Percentiles rank a stretch among this genome's conserved stretches.
Conservation (phyloP, 495 filamentous ascomycete genomes). For the Extremus antarcticus region DNA sequence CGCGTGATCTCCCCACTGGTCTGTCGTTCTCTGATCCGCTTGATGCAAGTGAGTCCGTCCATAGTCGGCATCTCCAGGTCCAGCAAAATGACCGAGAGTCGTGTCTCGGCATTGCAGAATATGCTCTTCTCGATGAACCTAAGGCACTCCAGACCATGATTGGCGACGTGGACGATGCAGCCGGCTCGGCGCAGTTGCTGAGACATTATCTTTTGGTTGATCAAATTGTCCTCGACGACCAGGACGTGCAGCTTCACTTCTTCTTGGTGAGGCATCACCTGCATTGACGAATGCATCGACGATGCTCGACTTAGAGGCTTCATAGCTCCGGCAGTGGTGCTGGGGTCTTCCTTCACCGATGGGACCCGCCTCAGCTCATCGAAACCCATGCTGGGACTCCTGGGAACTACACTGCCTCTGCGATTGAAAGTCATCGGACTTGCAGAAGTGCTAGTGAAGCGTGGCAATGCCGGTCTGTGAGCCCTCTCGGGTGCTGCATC, state of each 20-base stretch:
- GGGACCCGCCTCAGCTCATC: background rate
- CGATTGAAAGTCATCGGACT: background rate
- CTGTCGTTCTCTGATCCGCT: constrained; percentile 53
- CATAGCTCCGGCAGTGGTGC: background rate
- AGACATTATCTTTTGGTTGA: constrained; percentile 58
- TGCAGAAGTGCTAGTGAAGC: background rate
- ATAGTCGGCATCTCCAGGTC: constrained; percentile 14
- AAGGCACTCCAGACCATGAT: constrained; percentile 63
- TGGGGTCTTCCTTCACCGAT: background rate
- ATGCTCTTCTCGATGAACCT: constrained; percentile 34
- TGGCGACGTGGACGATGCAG: constrained; percentile 55
- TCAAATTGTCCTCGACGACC: constrained; percentile 26
- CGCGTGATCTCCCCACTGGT: constrained; percentile 35
- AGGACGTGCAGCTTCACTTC: background rate
- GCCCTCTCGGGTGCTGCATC: constrained; percentile 12
- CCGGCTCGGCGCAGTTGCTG: constrained; percentile 53
- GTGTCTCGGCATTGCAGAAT: constrained; percentile 18
- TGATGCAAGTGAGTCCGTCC: constrained; percentile 59
- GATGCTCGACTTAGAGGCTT: background rate
- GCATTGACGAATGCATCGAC: too few species aligned
- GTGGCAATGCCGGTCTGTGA: background rate
- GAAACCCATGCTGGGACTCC: background rate
- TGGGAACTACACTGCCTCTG: background rate
- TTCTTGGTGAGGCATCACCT: background rate
- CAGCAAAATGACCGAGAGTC: background rate